A percentile compares a stretch with the other conserved stretches of the same genome.
phyloP scores from a whole-genome alignment of 305 asterid genomes.

The Solanum aculeatissimum region DNA sequence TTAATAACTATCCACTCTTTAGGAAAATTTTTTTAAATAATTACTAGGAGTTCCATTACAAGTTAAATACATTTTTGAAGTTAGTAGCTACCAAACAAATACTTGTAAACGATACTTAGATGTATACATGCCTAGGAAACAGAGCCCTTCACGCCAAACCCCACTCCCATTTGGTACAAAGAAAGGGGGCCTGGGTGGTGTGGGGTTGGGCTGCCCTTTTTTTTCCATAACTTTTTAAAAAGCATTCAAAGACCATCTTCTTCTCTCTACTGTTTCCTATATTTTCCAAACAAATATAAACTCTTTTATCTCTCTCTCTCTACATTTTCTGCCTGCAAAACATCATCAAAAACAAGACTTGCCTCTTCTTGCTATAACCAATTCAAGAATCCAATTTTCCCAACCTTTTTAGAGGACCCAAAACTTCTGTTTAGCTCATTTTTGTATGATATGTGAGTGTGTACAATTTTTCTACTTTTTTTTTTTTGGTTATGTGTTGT shows the following conservation, averaged over 20 bases:
- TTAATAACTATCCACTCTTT: no score
- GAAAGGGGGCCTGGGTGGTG: neutral
- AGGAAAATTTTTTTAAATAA: neutral
- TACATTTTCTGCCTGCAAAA: neutral
- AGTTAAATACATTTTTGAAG: neutral
- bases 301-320: neutral
- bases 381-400: neutral
- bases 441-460: neutral
- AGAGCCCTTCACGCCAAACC: neutral
- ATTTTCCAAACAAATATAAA: neutral
- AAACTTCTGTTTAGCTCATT: neutral
- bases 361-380: neutral
- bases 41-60: neutral
- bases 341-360: neutral
- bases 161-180: neutral
- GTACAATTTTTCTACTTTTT: neutral
- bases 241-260: neutral
- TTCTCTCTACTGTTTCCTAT: neutral
- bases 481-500: neutral
- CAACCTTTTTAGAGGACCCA: neutral
- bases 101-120: neutral
- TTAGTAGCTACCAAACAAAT: neutral
- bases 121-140: neutral
- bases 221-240: neutral
- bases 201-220: neutral